A percentile compares a stretch with the other conserved stretches of the same genome.
These are phyloP conservation scores for Microascus cirrosus DNA, from an alignment of 2,329 filamentous ascomycete species.

Conservation along the genomic window DNA sequence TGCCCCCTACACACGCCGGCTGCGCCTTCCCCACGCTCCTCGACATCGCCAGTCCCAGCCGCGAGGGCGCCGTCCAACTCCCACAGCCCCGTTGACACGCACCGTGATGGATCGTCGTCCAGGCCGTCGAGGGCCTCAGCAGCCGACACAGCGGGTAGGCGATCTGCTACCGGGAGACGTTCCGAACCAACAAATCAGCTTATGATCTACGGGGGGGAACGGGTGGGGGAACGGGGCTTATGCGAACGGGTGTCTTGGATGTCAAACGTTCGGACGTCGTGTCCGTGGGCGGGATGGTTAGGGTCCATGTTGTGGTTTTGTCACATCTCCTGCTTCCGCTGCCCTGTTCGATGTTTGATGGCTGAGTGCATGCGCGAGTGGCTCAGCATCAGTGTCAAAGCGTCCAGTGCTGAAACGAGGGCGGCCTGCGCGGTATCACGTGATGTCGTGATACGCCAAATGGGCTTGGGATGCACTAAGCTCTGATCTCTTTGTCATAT, in stretches of 20 bases:
- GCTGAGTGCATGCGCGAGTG: neutral
- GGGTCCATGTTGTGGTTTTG: constrained; percentile 29
- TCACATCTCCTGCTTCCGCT: neutral
- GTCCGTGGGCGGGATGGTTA: constrained; percentile 47
- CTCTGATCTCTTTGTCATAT: neutral
- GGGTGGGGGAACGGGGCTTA: constrained; percentile 3
- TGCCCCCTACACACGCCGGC: constrained; percentile 57
- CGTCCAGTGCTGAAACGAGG: neutral
- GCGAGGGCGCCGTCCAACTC: constrained; percentile 38
- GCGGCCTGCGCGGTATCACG: neutral
- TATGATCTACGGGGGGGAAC: neutral
- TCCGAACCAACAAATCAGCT: constrained; percentile 2
- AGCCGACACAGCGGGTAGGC: constrained; percentile 66
- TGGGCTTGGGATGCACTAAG: neutral
- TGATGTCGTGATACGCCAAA: neutral
- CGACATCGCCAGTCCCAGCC: neutral
- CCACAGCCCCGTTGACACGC: constrained; percentile 44
- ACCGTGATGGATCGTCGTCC: constrained; percentile 34
- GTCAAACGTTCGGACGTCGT: constrained; percentile 51
- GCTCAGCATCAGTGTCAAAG: neutral
- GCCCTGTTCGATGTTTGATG: neutral
- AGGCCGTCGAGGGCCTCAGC: constrained; percentile 58
- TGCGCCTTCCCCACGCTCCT: constrained; percentile 14
- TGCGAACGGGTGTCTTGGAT: constrained; percentile 38
- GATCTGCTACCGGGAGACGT: constrained; percentile 36